Percentiles rank a stretch among this genome's conserved stretches.
Evolutionary conservation across 441 rosid species (phyloP).

Genomic region (Euphorbia celastroides): DNA sequence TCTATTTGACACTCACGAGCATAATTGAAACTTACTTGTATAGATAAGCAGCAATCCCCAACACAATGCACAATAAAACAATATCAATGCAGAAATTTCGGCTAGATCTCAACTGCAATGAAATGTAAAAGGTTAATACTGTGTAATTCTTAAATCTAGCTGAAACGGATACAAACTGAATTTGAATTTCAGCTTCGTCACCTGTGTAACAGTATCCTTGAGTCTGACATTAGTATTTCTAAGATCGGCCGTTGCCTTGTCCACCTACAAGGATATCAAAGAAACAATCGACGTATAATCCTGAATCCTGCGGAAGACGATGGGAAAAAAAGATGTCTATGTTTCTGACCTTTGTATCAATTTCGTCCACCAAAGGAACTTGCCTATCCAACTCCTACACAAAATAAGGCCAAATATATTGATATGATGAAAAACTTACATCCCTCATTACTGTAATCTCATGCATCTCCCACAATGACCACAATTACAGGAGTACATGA

Average conservation of each 20-base stretch:
- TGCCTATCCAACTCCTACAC: slow-evolving; percentile 86
- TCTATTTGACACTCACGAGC: slow-evolving; percentile 7
- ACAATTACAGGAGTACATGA: neutral
- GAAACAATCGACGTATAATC: slow-evolving; percentile 3
- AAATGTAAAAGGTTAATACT: slow-evolving; percentile 6
- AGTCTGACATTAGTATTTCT: slow-evolving; percentile 94
- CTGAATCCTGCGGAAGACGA: slow-evolving; percentile 13
- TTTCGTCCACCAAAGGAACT: slow-evolving; percentile 96
- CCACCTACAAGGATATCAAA: slow-evolving; percentile 51
- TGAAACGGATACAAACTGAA: slow-evolving; percentile 15
- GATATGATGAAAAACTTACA: slow-evolving; percentile 10
- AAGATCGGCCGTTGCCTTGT: slow-evolving; percentile 83
- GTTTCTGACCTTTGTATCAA: slow-evolving; percentile 67
- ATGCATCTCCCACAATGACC: neutral
- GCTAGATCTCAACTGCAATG: slow-evolving; percentile 84
- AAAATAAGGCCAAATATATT: slow-evolving; percentile 20
- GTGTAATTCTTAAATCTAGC: slow-evolving; percentile 20
- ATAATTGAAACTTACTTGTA: slow-evolving; percentile 67
- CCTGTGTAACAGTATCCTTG: slow-evolving; percentile 91
- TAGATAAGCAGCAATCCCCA: slow-evolving; percentile 89
- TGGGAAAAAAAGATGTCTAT: slow-evolving; percentile 7
- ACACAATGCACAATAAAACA: slow-evolving; percentile 64
- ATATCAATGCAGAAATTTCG: slow-evolving; percentile 92
- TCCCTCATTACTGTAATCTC: neutral
- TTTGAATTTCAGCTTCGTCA: slow-evolving; percentile 25